Conservation (phyloP, 2,329 filamentous ascomycete species). For the Geosmithia putterillii region DNA sequence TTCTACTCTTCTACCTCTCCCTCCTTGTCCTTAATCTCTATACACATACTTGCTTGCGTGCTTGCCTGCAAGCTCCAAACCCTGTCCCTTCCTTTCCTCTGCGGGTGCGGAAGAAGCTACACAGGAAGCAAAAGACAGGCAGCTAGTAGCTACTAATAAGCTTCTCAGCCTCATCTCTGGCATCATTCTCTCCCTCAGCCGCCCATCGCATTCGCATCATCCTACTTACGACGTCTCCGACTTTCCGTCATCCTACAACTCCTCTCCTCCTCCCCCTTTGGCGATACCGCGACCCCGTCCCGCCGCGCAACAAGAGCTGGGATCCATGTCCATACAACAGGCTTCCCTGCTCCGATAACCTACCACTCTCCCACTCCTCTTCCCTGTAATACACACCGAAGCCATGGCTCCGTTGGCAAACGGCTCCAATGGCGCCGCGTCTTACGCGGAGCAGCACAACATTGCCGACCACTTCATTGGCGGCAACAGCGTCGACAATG, state of each 20-base stretch:
- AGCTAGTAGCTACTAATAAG: too few species aligned
- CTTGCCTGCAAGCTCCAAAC: too few species aligned
- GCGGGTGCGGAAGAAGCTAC: neutral
- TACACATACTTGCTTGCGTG: neutral
- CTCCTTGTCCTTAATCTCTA: too few species aligned
- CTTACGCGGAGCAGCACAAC: conserved; percentile 70
- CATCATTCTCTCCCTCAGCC: too few species aligned
- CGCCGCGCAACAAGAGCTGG: too few species aligned
- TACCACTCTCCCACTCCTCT: conserved; percentile 7
- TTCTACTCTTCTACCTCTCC: neutral
- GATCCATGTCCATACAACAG: neutral
- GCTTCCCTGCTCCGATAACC: conserved; percentile 4
- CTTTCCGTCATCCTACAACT: neutral
- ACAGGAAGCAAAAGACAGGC: neutral
- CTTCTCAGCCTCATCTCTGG: too few species aligned
- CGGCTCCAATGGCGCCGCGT: conserved; percentile 34
- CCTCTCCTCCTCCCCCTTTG: neutral
- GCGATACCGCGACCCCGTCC: neutral
- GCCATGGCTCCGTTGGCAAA: conserved; percentile 38
- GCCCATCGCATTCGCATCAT: too few species aligned
- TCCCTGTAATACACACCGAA: conserved; percentile 6
- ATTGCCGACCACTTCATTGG: conserved; percentile 92
- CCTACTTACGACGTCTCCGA: too few species aligned
- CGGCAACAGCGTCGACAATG: conserved; percentile 75
- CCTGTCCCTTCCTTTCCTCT: neutral